phyloP scores from a whole-genome alignment of 148 eudicot genomes.

The Vaccinium myrtillus region DNA sequence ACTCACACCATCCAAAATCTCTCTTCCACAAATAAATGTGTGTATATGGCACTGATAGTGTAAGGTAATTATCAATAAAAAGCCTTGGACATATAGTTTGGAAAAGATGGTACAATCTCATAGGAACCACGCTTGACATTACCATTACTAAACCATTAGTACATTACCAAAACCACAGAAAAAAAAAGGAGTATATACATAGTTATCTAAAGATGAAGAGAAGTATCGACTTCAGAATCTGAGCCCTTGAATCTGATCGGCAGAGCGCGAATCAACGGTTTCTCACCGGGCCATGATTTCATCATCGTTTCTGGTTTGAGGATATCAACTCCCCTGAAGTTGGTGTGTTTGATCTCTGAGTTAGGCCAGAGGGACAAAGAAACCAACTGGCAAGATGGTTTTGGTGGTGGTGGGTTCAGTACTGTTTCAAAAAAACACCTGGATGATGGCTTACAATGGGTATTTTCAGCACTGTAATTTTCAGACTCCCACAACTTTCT shows the following conservation, averaged over 20 bases:
- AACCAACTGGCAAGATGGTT: constrained; percentile 13
- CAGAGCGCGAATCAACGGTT: neutral
- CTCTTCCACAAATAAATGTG: neutral
- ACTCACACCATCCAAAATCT: neutral
- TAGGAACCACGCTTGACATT: neutral
- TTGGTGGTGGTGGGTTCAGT: constrained; percentile 16
- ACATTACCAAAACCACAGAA: neutral
- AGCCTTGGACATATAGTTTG: neutral
- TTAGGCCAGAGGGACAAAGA: constrained; percentile 45
- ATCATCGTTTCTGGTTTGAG: constrained; percentile 1
- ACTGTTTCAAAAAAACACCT: constrained; percentile 27
- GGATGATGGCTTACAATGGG: constrained; percentile 14
- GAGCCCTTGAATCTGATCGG: constrained; percentile 24
- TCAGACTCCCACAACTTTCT: constrained; percentile 28
- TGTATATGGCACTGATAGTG: neutral
- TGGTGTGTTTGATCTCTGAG: constrained; percentile 12
- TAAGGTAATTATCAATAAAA: neutral
- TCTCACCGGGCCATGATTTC: constrained; percentile 22
- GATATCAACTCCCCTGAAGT: neutral
- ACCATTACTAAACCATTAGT: neutral
- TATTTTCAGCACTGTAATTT: neutral
- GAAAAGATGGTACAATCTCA: neutral
- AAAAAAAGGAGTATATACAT: neutral
- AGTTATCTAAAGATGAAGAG: constrained; percentile 72
- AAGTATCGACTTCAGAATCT: constrained; percentile 76